Percentiles rank a stretch among this genome's conserved stretches.
Conservation (phyloP, 257 asterid species). For the Solanum bukasovii region DNA sequence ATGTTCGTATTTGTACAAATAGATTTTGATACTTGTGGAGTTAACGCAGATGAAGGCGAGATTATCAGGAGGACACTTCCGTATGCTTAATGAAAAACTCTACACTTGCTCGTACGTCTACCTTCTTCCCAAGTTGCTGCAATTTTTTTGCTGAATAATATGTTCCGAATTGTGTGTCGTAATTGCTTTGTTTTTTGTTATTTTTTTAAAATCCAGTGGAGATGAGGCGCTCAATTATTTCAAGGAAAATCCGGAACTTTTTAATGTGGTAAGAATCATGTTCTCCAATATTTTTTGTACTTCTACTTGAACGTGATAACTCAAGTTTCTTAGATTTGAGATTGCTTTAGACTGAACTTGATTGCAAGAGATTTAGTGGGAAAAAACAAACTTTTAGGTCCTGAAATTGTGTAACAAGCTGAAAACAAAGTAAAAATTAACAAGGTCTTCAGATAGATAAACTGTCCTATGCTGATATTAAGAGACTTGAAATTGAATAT, state of each 20-base stretch:
- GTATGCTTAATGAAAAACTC: slow-evolving; percentile 91
- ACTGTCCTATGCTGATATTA: neutral
- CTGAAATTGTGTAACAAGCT: neutral
- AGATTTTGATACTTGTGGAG: neutral
- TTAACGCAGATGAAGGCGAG: slow-evolving; percentile 68
- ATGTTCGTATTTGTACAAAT: neutral
- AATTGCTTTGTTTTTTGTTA: neutral
- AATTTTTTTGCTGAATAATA: neutral
- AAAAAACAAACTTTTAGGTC: neutral
- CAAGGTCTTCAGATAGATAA: neutral
- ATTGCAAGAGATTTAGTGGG: neutral
- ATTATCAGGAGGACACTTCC: slow-evolving; percentile 83
- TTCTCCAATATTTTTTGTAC: neutral
- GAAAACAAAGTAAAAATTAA: neutral
- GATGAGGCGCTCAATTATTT: slow-evolving; percentile 75
- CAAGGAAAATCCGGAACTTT: slow-evolving; percentile 66
- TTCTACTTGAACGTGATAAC: neutral
- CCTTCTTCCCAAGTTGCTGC: neutral
- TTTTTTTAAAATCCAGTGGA: slow-evolving; percentile 40
- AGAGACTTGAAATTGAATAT: neutral
- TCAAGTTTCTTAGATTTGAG: neutral
- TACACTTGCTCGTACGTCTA: slow-evolving; percentile 74
- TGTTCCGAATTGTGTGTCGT: neutral
- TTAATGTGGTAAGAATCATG: slow-evolving; percentile 58
- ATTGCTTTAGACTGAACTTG: neutral